Evolutionary conservation across 805 yeast genomes (phyloP), one percentile per base, ranked within the genome.

Genomic region (Maudiozyma turicensis): DNA sequence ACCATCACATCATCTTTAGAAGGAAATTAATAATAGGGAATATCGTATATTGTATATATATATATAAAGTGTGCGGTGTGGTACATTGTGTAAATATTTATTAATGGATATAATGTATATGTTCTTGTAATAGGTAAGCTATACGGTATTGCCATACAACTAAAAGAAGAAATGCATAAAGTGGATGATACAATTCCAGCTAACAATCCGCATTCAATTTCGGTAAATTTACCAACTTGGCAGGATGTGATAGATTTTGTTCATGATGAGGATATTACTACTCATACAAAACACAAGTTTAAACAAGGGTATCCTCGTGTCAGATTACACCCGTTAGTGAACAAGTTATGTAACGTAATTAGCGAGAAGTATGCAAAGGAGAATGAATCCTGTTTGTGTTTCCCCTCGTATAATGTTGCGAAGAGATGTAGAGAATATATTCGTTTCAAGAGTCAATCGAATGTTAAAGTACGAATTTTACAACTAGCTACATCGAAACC

Each of bases 161-260:
- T 26, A 26, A 4, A 44, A 8, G 15, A 7, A 8, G 26, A n/a
- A 6, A 46, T 46, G 45, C 29, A 40, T 44, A 39, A 59, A 40
- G 76, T 88, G 14, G 97, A 97, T 3, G 84, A 77, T 14, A 80
- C 96, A 1, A 90, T 93, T 50, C 97, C 99, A 3, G 83, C 86
- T 51, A 82, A 87, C 63, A 84, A 95, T 0, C 81, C 84, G 3
- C 98, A 93, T 66, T 96, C 97, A 0, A 96, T 91, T 1, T 86
- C 96, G 10, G 97, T 91, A 44, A 86, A 95, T 1, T 73, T 91
- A 34, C 99, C 99, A 7, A 86, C 96, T 0, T 93, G 98, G 99
- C 84, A 80, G 45, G 88, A 95, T 43, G 87, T 85, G 4, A 85
- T 93, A 1, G 96, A 88, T 3, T 93, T 93, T 60, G 96, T 89